A percentile compares a stretch with the other conserved stretches of the same genome.
phyloP scores from a whole-genome alignment of 2,329 filamentous ascomycete genomes.

The Coniochaeta pulveracea region DNA sequence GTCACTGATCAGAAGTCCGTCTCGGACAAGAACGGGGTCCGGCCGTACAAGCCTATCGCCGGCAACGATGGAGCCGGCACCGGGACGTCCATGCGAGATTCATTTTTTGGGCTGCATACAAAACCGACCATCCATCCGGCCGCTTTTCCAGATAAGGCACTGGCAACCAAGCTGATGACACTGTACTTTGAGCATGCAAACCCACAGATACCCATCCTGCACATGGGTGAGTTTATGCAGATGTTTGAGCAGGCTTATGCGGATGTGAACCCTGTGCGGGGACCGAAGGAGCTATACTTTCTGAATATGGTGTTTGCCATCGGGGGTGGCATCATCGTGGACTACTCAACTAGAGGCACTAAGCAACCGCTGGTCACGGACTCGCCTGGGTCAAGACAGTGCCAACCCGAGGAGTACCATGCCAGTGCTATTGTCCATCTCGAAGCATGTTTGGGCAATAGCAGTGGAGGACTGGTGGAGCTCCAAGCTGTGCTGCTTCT shows the following conservation, averaged over 20 bases:
- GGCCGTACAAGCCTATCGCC: constrained; percentile 43
- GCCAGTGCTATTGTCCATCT: constrained; percentile 88
- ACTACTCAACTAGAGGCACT: constrained; percentile 37
- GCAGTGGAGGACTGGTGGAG: constrained; percentile 84
- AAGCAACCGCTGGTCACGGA: constrained; percentile 5
- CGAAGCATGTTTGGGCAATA: constrained; percentile 73
- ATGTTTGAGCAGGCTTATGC: constrained; percentile 77
- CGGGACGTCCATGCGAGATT: constrained; percentile 81
- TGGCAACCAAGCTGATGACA: constrained; percentile 62
- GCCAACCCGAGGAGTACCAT: constrained; percentile 91
- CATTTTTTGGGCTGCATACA: constrained; percentile 92
- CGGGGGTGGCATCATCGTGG: constrained; percentile 84
- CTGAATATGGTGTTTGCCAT: constrained; percentile 97
- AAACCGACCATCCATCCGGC: constrained; percentile 80
- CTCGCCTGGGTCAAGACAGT: constrained; percentile 28
- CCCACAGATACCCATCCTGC: constrained; percentile 87
- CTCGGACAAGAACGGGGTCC: constrained; percentile 53
- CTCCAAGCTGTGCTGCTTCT: constrained; percentile 86
- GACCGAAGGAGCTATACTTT: constrained; percentile 78
- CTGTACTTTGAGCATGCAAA: constrained; percentile 96
- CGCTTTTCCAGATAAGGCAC: constrained; percentile 65
- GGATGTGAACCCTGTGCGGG: constrained; percentile 52
- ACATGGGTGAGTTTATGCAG: constrained; percentile 79
- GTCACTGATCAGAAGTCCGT: constrained; percentile 53
- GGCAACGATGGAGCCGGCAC: constrained; percentile 32